Evolutionary conservation across 2,329 filamentous ascomycete genomes (phyloP).

Genomic region (Chaetomium strumarium): DNA sequence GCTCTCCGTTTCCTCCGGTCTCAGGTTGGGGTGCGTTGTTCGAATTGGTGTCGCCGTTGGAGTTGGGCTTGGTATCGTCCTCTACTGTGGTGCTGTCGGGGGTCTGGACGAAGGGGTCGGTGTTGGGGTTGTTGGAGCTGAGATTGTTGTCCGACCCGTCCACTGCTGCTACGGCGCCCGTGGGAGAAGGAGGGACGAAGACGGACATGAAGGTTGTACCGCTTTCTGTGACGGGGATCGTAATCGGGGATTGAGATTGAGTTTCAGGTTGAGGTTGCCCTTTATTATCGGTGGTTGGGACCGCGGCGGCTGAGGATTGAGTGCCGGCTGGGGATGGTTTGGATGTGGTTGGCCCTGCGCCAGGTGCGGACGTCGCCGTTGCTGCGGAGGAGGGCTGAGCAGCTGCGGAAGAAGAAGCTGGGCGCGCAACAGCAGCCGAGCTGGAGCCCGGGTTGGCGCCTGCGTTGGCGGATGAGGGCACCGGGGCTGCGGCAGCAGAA

Average conservation of each 20-base stretch:
- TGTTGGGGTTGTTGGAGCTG: not conserved
- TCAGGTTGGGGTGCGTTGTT: not conserved
- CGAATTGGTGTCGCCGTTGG: not conserved
- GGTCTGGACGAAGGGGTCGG: not conserved
- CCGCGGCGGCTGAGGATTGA: not conserved
- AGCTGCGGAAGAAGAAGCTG: not conserved
- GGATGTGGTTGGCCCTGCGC: not conserved
- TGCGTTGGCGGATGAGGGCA: not conserved
- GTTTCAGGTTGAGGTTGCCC: too few species aligned
- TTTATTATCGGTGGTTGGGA: not conserved
- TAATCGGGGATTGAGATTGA: not conserved
- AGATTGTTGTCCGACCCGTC: not conserved
- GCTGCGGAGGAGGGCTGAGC: not conserved
- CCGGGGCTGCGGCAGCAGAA: conserved; percentile 4
- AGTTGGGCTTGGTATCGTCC: not conserved
- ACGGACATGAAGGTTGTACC: conserved; percentile 19
- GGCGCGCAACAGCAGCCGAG: not conserved
- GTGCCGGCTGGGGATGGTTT: not conserved
- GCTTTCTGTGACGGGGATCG: conserved; percentile 1
- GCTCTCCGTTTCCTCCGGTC: not conserved
- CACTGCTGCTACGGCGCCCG: conserved; percentile 11
- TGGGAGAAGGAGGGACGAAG: conserved; percentile 17
- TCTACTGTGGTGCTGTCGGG: not conserved
- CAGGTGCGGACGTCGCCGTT: not conserved
- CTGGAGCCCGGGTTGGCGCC: not conserved